Conservation (phyloP, 805 yeast species). For the Saccharomycopsis guyanensis region DNA sequence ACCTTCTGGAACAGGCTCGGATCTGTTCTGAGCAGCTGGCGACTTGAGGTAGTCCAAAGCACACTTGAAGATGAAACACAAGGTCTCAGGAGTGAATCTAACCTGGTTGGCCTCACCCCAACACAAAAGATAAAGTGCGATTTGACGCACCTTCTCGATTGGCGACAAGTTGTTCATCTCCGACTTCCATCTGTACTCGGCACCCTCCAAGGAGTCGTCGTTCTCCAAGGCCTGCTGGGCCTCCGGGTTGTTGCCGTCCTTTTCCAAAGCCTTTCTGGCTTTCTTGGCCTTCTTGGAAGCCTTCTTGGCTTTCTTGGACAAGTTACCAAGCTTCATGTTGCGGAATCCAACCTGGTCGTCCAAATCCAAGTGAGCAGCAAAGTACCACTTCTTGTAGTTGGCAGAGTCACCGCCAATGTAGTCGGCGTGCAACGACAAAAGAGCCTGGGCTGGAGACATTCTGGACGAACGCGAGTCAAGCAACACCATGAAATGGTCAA, state of each 20-base stretch:
- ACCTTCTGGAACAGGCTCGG: conserved; percentile 42
- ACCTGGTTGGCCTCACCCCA: conserved; percentile 81
- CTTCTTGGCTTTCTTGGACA: conserved; percentile 72
- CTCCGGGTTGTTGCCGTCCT: conserved; percentile 51
- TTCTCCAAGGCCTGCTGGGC: conserved; percentile 63
- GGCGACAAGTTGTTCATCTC: conserved; percentile 50
- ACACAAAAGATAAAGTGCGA: conserved; percentile 52
- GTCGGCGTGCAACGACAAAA: conserved; percentile 76
- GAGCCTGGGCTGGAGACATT: conserved; percentile 85
- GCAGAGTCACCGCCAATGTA: conserved; percentile 85
- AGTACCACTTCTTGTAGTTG: conserved; percentile 81
- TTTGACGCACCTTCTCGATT: conserved; percentile 53
- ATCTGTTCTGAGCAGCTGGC: conserved; percentile 82
- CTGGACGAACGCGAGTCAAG: conserved; percentile 79
- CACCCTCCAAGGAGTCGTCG: conserved; percentile 80
- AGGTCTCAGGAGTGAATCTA: conserved; percentile 83
- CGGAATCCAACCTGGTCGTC: conserved; percentile 80
- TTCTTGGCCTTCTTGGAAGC: conserved; percentile 76
- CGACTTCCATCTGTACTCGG: conserved; percentile 73
- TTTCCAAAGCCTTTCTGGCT: conserved; percentile 62
- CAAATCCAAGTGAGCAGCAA: conserved; percentile 81
- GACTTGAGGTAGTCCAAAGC: conserved; percentile 85
- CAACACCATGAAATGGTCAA: conserved; percentile 79
- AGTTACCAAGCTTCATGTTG: conserved; percentile 70
- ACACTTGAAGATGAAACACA: conserved; percentile 92